Base-by-base conservation (phyloP, 306 rosid species). In the Glycine tomentella region DNA sequence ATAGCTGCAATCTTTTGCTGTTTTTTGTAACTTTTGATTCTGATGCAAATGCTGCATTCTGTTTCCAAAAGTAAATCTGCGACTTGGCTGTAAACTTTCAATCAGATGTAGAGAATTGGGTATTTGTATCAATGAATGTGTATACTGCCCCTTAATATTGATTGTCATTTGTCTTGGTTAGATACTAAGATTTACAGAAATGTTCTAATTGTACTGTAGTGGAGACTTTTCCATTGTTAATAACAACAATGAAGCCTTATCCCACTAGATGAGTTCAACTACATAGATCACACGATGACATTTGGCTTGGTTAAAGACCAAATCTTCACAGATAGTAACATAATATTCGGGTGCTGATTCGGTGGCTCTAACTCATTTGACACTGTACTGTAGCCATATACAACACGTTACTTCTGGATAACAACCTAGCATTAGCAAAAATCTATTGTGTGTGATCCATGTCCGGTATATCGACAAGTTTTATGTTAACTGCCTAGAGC, bases 11-110 rank as follows among this genome's bases (percentile, higher is more conserved):
- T 44, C 51, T 48, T 78, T 25, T 57, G 51, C 38, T 75, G 72
- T 79, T 44, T 45, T 65, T 62, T n/a, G 7, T 14, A 15, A 12
- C 69, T 80, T 75, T 42, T 49, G 59, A 71, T n/a, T 40, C 50
- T 83, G 65, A 50, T 71, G 80, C 69, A 82, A 82, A 86, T 86
- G 81, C 81, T 69, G 81, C 78, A 82, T 79, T 79, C 67, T 74
- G 33, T 81, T 51, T 49, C 74, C 52, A 57, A 56, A 14, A 20
- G 7, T 10, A 58, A 84, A 74, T 72, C 45, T 64, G 10, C 45
- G 74, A 15, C 42, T 45, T 62, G 13, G 13, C 51, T 38, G 31
- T 8, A 48, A 17, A 31, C 45, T 73, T 74, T 12, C 84, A 68
- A 45, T 67, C 74, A 65, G 77, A 33, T 65, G 76, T 42, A 42